Evolutionary conservation across 805 yeast genomes (phyloP), one percentile per base, ranked within the genome.

Genomic region (Saccharomycopsis sp.): DNA sequence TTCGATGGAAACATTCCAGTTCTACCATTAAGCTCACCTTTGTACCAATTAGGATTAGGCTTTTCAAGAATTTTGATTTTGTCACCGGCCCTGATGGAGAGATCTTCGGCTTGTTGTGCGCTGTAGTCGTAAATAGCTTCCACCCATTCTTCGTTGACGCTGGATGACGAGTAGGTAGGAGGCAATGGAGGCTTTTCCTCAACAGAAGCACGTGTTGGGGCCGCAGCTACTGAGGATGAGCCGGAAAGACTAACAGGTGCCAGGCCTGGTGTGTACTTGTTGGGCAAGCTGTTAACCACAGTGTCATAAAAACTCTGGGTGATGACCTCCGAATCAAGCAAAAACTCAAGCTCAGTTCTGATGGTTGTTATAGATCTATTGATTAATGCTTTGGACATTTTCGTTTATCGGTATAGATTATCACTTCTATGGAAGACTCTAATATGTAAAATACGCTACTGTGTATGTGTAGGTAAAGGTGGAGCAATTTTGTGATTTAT

Each of bases 1-100:
- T 89, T 89, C 1, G 92, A 75, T 7, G 99, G 99, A 74, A 94
- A 91, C 67, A 91, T 84, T 50, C 98, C 99, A 5, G 79, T 78
- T 34, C 71, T 69, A 3, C 81, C 80, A 59, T 80, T 78, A 50
- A 77, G 68, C 16, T 74, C 73, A 52, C 99, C 99, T 67, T 81
- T 86, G 88, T 94, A 91, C 99, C 99, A 92, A 67, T 91, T 92
- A 44, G 80, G 78, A 20, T 92, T 87, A 52, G 86, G 76, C 65
- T 82, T 87, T 67, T 91, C 96, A 3, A 82, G 57, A 3, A 94
- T 81, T 34, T 79, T 79, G 53, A 94, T 70, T 65, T 79, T 82
- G 62, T 87, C 92, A 57, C 95, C 97, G 44, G 73, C 77, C 40
- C 64, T 65, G 18, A 92, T 75, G 7, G 69, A 72, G 65, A 92